Evolutionary conservation across 768 basidiomycete species (phyloP), one percentile per base, ranked within the genome.

Genomic region (Megacollybia marginata): DNA sequence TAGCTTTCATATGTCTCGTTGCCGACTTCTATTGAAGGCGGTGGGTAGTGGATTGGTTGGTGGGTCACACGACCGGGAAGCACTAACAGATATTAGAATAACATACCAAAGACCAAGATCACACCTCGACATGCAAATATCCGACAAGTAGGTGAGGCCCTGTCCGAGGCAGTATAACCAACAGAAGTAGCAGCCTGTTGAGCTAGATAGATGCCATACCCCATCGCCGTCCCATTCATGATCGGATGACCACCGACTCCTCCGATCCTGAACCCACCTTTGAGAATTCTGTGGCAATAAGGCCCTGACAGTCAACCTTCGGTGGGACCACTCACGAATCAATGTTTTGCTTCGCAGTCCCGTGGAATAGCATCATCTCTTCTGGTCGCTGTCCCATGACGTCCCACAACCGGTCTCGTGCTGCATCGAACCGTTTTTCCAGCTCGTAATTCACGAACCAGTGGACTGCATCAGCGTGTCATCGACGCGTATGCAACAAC

Each of bases 361-460:
- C 54, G 33, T 55, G 54, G 19, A 53, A 55, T 15, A 53, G 11
- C 6, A 42, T 16, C 9, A 53, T 13, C 40, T 55, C 54, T 31
- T 43, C 18, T 9, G 52, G 48, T 33, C 49, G 44, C 13, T 50
- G 23, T 11, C 45, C 48, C 12, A 33, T 13, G 5, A 52, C 18
- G 1, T 16, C 20, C 11, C 47, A 33, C 11, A 55, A 42, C 13
- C 23, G 42, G 5, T 53, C 49, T 23, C 48, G 33, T 5, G 52
- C 48, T 23, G 38, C 44, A 38, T 55, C 54, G 31, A 53, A 55
- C 16, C 45, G 43, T 31, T 53, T 53, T 33, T 55, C 54, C 11
- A 55, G 52, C 33, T 55, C 54, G 38, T 55, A 53, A 33, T 55
- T 55, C 15, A 55, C 54, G 33, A 55, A 49, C 54, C 54, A 55